Percentiles rank a stretch among this genome's conserved stretches.
Conservation (phyloP, 345 rosid genomes). For the Firmiana major region DNA sequence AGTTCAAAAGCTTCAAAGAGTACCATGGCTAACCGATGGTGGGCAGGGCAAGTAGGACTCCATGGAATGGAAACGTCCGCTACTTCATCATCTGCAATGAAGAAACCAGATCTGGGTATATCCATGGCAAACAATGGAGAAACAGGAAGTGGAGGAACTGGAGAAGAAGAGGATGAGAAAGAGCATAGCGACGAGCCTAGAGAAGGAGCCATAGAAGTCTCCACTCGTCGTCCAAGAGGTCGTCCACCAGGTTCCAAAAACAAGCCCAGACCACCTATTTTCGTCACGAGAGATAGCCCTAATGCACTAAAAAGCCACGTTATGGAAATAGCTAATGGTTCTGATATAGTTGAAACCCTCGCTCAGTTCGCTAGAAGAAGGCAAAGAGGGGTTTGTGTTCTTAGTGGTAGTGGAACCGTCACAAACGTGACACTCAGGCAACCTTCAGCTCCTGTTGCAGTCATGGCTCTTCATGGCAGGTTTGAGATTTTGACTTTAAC, state of each 20-base stretch:
- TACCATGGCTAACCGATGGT: constrained; percentile 36
- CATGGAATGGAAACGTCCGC: constrained; percentile 51
- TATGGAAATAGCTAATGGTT: constrained; percentile 58
- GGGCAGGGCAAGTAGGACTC: constrained; percentile 61
- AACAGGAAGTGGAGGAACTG: constrained; percentile 32
- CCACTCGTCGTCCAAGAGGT: constrained; percentile 62
- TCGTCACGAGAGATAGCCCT: constrained; percentile 67
- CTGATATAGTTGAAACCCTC: constrained; percentile 55
- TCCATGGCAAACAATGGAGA: constrained; percentile 47
- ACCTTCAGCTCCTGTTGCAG: constrained; percentile 38
- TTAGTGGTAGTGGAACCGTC: constrained; percentile 62
- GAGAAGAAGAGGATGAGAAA: constrained; percentile 42
- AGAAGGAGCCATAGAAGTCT: constrained; percentile 58
- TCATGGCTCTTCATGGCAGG: constrained; percentile 47
- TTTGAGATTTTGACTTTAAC: constrained; percentile 47
- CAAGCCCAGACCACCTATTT: constrained; percentile 62
- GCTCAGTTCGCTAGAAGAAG: constrained; percentile 54
- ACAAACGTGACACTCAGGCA: constrained; percentile 64
- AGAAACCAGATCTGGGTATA: constrained; percentile 73
- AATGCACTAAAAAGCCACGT: constrained; percentile 66
- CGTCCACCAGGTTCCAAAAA: constrained; percentile 62
- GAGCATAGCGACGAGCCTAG: constrained; percentile 57
- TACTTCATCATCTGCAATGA: constrained; percentile 52
- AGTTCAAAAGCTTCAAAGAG: background rate
- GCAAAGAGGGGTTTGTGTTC: constrained; percentile 55